Percentiles rank a stretch among this genome's conserved stretches.
Evolutionary conservation across 1,139 yeast genomes (phyloP).

Genomic region (Nakaseomyces sp.): DNA sequence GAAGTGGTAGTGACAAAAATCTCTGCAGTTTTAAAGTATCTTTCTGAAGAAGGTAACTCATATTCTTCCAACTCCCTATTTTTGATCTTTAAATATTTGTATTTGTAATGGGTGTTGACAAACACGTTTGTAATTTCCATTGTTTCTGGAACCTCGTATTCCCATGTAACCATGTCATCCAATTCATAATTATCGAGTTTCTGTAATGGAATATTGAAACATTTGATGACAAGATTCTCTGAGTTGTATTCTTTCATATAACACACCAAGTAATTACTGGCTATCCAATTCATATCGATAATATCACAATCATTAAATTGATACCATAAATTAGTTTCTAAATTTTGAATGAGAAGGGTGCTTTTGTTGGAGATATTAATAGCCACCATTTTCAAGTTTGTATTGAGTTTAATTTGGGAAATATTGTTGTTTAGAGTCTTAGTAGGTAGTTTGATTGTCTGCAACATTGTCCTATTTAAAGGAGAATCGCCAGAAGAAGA

Average conservation of each 20-base stretch:
- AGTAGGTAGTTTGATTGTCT: conserved; percentile 26
- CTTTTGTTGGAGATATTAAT: conserved; percentile 27
- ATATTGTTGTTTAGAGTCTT: conserved; percentile 27
- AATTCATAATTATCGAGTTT: conserved; percentile 16
- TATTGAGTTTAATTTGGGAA: conserved; percentile 19
- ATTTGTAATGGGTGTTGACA: conserved; percentile 24
- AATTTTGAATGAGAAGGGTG: conserved; percentile 23
- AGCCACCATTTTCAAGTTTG: conserved; percentile 23
- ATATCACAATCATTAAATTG: conserved; percentile 22
- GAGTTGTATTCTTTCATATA: conserved; percentile 22
- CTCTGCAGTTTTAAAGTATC: conserved; percentile 26
- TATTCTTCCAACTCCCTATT: conserved; percentile 12
- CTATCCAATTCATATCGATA: conserved; percentile 29
- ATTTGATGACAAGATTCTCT: conserved; percentile 13
- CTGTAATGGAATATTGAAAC: conserved; percentile 24
- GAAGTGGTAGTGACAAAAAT: conserved; percentile 17
- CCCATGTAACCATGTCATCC: conserved; percentile 23
- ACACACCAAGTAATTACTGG: conserved; percentile 25
- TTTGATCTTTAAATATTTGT: conserved; percentile 21
- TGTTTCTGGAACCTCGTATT: conserved; percentile 18
- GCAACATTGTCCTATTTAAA: conserved; percentile 13
- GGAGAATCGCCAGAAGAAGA: conserved; percentile 23
- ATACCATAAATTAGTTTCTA: conserved; percentile 25
- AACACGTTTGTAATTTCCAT: conserved; percentile 12
- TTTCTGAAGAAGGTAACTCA: conserved; percentile 14